Evolutionary conservation across 2,329 filamentous ascomycete species (phyloP).

Genomic region (Fusarium xyrophilum): DNA sequence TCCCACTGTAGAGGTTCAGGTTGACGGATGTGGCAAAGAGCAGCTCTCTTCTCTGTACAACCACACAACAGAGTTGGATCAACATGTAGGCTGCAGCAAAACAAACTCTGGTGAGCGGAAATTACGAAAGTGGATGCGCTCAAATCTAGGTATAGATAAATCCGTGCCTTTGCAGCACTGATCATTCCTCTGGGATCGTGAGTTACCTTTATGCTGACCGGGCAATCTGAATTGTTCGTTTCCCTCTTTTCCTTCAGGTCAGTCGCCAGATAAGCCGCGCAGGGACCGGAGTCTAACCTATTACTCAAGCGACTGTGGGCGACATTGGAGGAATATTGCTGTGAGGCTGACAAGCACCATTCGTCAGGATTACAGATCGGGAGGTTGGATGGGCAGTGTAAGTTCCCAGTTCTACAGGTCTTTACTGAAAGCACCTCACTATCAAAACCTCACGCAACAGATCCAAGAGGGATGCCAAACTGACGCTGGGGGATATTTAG

Average conservation of each 20-base stretch:
- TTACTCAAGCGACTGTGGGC: too few species aligned
- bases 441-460: not conserved
- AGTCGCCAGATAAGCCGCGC: too few species aligned
- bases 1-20: accelerated
- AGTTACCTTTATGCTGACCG: too few species aligned
- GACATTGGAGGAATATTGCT: too few species aligned
- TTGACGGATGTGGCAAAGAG: not conserved
- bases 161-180: not conserved
- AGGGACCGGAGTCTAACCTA: too few species aligned
- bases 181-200: not conserved
- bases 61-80: not conserved
- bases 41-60: not conserved
- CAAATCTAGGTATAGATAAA: too few species aligned
- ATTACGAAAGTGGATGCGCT: not conserved
- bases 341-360: too few species aligned
- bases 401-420: not conserved
- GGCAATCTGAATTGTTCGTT: too few species aligned
- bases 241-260: too few species aligned
- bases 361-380: too few species aligned
- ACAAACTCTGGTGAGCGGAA: not conserved
- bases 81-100: not conserved
- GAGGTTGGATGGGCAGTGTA: too few species aligned
- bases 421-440: too few species aligned
- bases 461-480: not conserved
- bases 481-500: not conserved